Percentiles rank a stretch among this genome's conserved stretches.
phyloP scores from a whole-genome alignment of 1,284 basidiomycete genomes.

The Gymnopus androsaceus region DNA sequence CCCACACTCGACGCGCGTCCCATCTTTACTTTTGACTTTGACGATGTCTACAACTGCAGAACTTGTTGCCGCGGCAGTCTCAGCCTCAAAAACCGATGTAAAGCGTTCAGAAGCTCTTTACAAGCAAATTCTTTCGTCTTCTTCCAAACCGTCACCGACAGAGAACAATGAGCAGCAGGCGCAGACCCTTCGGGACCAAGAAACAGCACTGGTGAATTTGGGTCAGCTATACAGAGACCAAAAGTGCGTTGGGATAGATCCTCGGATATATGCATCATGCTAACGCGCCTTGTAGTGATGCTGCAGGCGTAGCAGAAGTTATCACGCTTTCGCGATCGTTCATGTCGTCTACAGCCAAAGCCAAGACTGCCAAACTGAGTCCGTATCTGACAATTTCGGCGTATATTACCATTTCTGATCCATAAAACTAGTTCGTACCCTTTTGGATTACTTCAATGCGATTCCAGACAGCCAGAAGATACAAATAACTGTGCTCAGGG shows the following conservation, averaged over 20 bases:
- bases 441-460: conserved; percentile 85
- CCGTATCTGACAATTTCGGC: conserved; percentile 30
- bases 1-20: conserved; percentile 48
- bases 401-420: conserved; percentile 15
- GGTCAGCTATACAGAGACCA: conserved; percentile 88
- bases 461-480: conserved; percentile 77
- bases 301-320: conserved; percentile 82
- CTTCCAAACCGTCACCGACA: conserved; percentile 12
- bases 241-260: conserved; percentile 49
- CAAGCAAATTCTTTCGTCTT: conserved; percentile 56
- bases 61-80: conserved; percentile 55
- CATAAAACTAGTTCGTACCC: conserved; percentile 71
- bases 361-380: conserved; percentile 98
- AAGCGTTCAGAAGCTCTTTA: conserved; percentile 66
- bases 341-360: conserved; percentile 95
- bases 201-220: conserved; percentile 83
- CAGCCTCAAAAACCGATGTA: conserved; percentile 32
- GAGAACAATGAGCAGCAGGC: conserved; percentile 40
- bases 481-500: conserved; percentile 87
- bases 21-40: conserved; percentile 12
- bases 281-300: conserved; percentile 58
- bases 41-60: conserved; percentile 42
- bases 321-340: conserved; percentile 87
- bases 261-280: neutral
- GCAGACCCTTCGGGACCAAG: conserved; percentile 77